phyloP scores from a whole-genome alignment of 2,329 filamentous ascomycete genomes.

The Aspergillus uvarum region DNA sequence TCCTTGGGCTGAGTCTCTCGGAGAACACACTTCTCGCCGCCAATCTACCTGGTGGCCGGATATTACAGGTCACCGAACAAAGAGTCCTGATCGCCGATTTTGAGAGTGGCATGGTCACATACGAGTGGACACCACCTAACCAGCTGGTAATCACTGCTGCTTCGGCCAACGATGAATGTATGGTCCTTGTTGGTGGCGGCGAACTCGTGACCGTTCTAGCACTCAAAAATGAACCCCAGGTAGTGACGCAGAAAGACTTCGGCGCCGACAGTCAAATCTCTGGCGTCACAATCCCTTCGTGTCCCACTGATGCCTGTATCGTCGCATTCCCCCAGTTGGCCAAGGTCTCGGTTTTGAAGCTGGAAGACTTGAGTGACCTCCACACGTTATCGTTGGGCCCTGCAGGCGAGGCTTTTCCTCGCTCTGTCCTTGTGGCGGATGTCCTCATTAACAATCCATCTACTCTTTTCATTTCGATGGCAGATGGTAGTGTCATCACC shows the following conservation, averaged over 20 bases:
- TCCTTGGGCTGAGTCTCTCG: constrained; percentile 67
- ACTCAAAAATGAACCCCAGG: constrained; percentile 57
- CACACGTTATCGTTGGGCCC: constrained; percentile 63
- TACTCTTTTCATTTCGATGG: constrained; percentile 84
- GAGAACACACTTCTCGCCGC: constrained; percentile 70
- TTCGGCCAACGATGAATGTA: constrained; percentile 68
- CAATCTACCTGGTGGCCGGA: constrained; percentile 61
- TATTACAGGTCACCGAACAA: constrained; percentile 74
- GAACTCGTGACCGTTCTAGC: constrained; percentile 69
- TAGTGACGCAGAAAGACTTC: constrained; percentile 61
- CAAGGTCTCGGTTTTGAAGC: constrained; percentile 69
- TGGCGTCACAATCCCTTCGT: constrained; percentile 72
- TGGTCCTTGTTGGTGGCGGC: constrained; percentile 75
- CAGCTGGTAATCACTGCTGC: constrained; percentile 69
- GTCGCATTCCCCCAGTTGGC: constrained; percentile 88
- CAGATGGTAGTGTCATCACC: constrained; percentile 85
- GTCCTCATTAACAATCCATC: constrained; percentile 67
- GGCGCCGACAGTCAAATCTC: constrained; percentile 73
- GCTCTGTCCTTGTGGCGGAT: constrained; percentile 76
- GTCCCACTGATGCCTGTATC: constrained; percentile 66
- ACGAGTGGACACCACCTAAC: constrained; percentile 48
- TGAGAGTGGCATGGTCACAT: constrained; percentile 47
- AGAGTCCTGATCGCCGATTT: constrained; percentile 63
- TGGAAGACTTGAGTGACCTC: constrained; percentile 65
- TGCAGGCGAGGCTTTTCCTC: constrained; percentile 74